Percentiles rank a stretch among this genome's conserved stretches.
phyloP scores from a whole-genome alignment of 768 basidiomycete genomes.

The Leccinum olivaceopallidum region DNA sequence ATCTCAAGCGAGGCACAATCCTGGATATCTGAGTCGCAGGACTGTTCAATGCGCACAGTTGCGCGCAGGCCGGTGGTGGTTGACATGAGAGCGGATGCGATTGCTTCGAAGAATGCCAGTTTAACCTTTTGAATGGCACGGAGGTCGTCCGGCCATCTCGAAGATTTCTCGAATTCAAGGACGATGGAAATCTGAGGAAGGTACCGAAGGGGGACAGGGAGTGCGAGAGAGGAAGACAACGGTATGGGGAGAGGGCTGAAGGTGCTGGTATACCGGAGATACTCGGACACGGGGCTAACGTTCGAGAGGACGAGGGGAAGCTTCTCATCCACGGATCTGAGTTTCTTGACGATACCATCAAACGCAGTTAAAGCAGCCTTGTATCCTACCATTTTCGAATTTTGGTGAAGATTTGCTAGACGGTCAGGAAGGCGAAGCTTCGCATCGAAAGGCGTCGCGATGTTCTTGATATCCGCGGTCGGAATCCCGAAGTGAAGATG shows the following conservation, averaged over 20 bases:
- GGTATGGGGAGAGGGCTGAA: constrained; percentile 81
- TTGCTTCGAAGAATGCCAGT: constrained; percentile 83
- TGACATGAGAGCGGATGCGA: constrained; percentile 66
- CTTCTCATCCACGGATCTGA: constrained; percentile 71
- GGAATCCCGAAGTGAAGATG: constrained; percentile 71
- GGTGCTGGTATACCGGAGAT: constrained; percentile 79
- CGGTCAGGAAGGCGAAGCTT: constrained; percentile 59
- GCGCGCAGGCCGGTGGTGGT: constrained; percentile 53
- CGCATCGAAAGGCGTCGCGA: constrained; percentile 60
- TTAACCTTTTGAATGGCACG: constrained; percentile 92
- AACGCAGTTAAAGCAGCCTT: constrained; percentile 78
- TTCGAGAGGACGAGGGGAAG: constrained; percentile 79
- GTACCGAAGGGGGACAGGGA: constrained; percentile 65
- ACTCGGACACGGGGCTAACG: constrained; percentile 71
- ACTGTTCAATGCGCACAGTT: constrained; percentile 57
- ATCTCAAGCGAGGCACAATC: constrained; percentile 79
- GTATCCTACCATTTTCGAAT: constrained; percentile 50
- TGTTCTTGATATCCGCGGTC: constrained; percentile 49
- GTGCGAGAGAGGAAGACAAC: constrained; percentile 44
- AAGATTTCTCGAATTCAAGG: constrained; percentile 90
- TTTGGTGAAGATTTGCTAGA: constrained; percentile 42
- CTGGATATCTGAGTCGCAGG: constrained; percentile 52
- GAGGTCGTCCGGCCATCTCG: constrained; percentile 94
- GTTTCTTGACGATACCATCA: constrained; percentile 68
- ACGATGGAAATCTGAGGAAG: constrained; percentile 70